Evolutionary conservation across 805 yeast species (phyloP).

Genomic region (Lipomyces starkeyi): DNA sequence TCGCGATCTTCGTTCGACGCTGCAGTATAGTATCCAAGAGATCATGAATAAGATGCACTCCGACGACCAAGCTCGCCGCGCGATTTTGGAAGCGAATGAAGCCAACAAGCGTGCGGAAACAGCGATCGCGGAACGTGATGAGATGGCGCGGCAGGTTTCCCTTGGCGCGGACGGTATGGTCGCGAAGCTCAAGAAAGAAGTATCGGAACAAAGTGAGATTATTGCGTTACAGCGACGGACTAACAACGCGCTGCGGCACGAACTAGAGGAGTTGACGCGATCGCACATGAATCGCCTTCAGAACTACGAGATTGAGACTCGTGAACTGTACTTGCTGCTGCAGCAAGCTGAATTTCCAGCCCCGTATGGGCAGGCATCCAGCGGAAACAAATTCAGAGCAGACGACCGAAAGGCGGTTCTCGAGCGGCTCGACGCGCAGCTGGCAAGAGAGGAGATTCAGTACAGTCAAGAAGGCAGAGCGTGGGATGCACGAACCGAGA

Average conservation of each 20-base stretch:
- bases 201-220: slow-evolving; percentile 66
- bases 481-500: slow-evolving; percentile 64
- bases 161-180: slow-evolving; percentile 80
- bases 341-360: slow-evolving; percentile 51
- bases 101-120: slow-evolving; percentile 60
- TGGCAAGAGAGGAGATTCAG: slow-evolving; percentile 48
- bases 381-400: slow-evolving; percentile 2
- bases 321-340: slow-evolving; percentile 64
- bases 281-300: slow-evolving; percentile 47
- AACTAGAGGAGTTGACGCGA: slow-evolving; percentile 65
- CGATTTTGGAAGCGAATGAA: slow-evolving; percentile 62
- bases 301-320: slow-evolving; percentile 58
- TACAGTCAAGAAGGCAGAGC: slow-evolving; percentile 51
- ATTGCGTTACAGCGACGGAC: slow-evolving; percentile 64
- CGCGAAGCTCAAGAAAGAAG: slow-evolving; percentile 62
- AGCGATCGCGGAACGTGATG: slow-evolving; percentile 64
- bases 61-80: slow-evolving; percentile 83
- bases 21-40: slow-evolving; percentile 33
- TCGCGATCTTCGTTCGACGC: slow-evolving; percentile 42
- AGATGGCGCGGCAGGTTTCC: slow-evolving; percentile 66
- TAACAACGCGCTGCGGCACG: slow-evolving; percentile 63
- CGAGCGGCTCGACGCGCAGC: slow-evolving; percentile 27
- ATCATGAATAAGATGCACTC: slow-evolving; percentile 75
- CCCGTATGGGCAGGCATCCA: slow-evolving; percentile 2
- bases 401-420: slow-evolving; percentile 24